Percentiles rank a stretch among this genome's conserved stretches.
phyloP scores from a whole-genome alignment of 2,329 filamentous ascomycete species.

The Fusarium praegraminearum region DNA sequence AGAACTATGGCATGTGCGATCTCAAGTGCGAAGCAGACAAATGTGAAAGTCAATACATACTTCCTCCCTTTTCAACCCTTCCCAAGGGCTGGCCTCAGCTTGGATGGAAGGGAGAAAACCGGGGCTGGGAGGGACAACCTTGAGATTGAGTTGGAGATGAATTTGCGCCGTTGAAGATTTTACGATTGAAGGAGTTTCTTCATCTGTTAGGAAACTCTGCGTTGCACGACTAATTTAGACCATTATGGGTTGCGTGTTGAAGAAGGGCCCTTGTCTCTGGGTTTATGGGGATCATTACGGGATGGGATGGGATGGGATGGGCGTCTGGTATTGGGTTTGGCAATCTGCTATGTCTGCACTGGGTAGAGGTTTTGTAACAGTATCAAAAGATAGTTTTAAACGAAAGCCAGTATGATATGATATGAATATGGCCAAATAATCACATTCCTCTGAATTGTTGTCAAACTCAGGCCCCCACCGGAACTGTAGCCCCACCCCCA shows the following conservation, averaged over 20 bases:
- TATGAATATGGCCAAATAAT: constrained; percentile 4
- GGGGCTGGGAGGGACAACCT: constrained; percentile 43
- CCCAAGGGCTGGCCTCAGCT: constrained; percentile 70
- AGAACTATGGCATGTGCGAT: constrained; percentile 72
- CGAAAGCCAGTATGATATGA: background rate
- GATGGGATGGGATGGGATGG: constrained; percentile 33
- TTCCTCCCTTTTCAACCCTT: constrained; percentile 68
- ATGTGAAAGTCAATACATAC: constrained; percentile 68
- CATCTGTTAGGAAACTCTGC: constrained; percentile 7
- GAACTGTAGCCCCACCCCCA: constrained; percentile 41
- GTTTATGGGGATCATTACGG: constrained; percentile 34
- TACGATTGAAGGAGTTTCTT: constrained; percentile 24
- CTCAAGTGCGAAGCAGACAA: constrained; percentile 57
- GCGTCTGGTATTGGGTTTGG: constrained; percentile 41
- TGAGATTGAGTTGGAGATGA: constrained; percentile 19
- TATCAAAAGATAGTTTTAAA: constrained; percentile 22
- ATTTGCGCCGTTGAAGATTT: constrained; percentile 13
- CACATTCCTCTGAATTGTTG: constrained; percentile 14
- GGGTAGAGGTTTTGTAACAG: constrained; percentile 37
- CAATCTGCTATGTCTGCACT: constrained; percentile 39
- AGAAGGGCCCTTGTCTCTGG: constrained; percentile 18
- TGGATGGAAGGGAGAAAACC: constrained; percentile 48
- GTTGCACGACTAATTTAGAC: constrained; percentile 7
- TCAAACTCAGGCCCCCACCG: constrained; percentile 23
- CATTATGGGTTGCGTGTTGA: constrained; percentile 12